Evolutionary conservation across 768 basidiomycete species (phyloP).

Genomic region (Russula ochroleuca): DNA sequence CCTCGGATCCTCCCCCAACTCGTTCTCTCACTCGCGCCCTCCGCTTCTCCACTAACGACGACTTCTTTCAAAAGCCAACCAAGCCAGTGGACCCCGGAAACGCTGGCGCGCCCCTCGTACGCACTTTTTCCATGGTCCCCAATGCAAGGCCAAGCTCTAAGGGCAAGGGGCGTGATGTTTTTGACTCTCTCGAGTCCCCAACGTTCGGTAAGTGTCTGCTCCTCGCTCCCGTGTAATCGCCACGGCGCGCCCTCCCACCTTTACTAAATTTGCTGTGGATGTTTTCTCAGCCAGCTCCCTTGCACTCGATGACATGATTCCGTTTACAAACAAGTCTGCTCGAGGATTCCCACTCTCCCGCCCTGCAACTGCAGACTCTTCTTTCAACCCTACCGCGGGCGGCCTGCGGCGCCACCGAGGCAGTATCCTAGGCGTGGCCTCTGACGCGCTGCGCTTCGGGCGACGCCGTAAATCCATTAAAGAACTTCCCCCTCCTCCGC

Average conservation of each 20-base stretch:
- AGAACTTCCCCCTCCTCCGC: constrained; percentile 25
- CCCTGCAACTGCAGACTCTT: constrained; percentile 18
- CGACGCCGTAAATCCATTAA: constrained; percentile 30
- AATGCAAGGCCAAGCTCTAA: constrained; percentile 10
- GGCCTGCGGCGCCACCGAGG: constrained; percentile 23
- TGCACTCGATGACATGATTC: constrained; percentile 15
- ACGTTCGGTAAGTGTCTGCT: constrained; percentile 20
- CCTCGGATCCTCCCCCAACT: neutral
- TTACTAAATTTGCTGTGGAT: constrained; percentile 13
- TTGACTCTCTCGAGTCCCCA: constrained; percentile 22
- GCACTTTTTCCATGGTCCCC: constrained; percentile 22
- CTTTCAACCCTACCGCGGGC: neutral
- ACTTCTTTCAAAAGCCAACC: neutral
- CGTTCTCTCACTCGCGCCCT: constrained; percentile 10
- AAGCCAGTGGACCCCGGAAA: constrained; percentile 11
- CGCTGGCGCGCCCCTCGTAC: constrained; percentile 8
- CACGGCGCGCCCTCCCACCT: neutral
- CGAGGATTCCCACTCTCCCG: constrained; percentile 9
- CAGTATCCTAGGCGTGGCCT: constrained; percentile 30
- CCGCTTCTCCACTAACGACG: constrained; percentile 18
- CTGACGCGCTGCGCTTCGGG: constrained; percentile 29
- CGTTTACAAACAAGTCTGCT: constrained; percentile 6
- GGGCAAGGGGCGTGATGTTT: constrained; percentile 24
- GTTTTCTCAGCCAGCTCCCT: constrained; percentile 10
- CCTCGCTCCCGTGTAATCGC: constrained; percentile 14